Evolutionary conservation across 495 filamentous ascomycete species (phyloP).

Genomic region (Halenospora varia): DNA sequence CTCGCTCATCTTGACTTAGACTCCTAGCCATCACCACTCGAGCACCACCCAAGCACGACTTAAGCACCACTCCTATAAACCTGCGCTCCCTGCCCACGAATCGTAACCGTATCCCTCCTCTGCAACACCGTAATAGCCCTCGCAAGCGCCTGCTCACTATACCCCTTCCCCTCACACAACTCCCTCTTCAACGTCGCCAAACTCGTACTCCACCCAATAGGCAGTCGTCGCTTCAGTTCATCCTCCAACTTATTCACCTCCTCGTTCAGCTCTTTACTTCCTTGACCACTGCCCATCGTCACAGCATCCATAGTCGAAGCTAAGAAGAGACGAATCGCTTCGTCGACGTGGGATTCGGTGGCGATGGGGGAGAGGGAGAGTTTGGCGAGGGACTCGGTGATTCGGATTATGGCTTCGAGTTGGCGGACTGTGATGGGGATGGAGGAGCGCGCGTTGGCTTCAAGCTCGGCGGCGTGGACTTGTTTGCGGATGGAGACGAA

Average conservation of each 20-base stretch:
- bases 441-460: slow-evolving; percentile 79
- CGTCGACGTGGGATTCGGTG: slow-evolving; percentile 89
- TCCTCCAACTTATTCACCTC: slow-evolving; percentile 86
- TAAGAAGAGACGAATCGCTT: slow-evolving; percentile 96
- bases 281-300: slow-evolving; percentile 76
- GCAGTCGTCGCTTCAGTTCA: slow-evolving; percentile 81
- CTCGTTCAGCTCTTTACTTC: slow-evolving; percentile 83
- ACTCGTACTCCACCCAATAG: slow-evolving; percentile 93
- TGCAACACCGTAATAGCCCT: slow-evolving; percentile 83
- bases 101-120: slow-evolving; percentile 84
- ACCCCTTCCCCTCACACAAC: slow-evolving; percentile 84
- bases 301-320: slow-evolving; percentile 98
- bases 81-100: slow-evolving; percentile 82
- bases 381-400: slow-evolving; percentile 94
- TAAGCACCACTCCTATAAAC: slow-evolving; percentile 63
- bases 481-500: slow-evolving; percentile 96
- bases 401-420: slow-evolving; percentile 94
- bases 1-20: background rate
- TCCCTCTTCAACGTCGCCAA: slow-evolving; percentile 81
- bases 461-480: slow-evolving; percentile 84
- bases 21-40: background rate
- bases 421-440: slow-evolving; percentile 98
- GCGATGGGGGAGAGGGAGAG: slow-evolving; percentile 79
- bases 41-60: background rate
- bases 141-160: slow-evolving; percentile 78